Percentiles rank a stretch among this genome's conserved stretches.
These are phyloP conservation scores for Eimeria maxima DNA, from an alignment of 169 alveolate genomes.

Conservation along the genomic window DNA sequence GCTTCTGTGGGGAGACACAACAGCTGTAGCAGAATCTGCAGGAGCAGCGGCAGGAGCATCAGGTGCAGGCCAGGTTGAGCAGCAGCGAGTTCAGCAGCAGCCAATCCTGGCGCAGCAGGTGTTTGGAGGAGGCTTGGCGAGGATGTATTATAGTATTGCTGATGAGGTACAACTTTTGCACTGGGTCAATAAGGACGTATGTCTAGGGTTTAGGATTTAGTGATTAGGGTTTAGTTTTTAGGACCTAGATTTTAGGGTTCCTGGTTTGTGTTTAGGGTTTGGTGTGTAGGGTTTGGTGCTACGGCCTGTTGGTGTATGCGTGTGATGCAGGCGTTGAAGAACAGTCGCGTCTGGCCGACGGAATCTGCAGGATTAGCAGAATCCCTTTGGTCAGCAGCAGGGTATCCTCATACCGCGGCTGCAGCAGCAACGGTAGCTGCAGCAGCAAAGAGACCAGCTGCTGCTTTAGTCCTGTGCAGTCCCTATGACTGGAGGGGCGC, in stretches of 20 bases:
- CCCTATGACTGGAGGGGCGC: slow-evolving; percentile 46
- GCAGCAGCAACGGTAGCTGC: slow-evolving; percentile 1
- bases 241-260: background rate
- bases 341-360: slow-evolving; percentile 4
- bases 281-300: slow-evolving; percentile 27
- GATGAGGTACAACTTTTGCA: background rate
- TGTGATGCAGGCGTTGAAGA: background rate
- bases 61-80: slow-evolving; percentile 2
- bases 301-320: background rate
- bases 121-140: slow-evolving; percentile 18
- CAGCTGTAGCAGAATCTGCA: background rate
- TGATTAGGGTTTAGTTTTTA: background rate
- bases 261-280: slow-evolving; percentile 20
- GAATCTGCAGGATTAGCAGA: slow-evolving; percentile 18
- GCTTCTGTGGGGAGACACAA: slow-evolving; percentile 33
- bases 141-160: background rate
- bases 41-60: background rate
- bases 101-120: slow-evolving; percentile 1
- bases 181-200: background rate
- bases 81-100: slow-evolving; percentile 18
- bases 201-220: background rate
- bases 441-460: background rate
- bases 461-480: background rate
- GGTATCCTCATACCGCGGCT: background rate
- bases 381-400: background rate